Conservation (phyloP, 306 rosid species). For the Glycine tomentella region DNA sequence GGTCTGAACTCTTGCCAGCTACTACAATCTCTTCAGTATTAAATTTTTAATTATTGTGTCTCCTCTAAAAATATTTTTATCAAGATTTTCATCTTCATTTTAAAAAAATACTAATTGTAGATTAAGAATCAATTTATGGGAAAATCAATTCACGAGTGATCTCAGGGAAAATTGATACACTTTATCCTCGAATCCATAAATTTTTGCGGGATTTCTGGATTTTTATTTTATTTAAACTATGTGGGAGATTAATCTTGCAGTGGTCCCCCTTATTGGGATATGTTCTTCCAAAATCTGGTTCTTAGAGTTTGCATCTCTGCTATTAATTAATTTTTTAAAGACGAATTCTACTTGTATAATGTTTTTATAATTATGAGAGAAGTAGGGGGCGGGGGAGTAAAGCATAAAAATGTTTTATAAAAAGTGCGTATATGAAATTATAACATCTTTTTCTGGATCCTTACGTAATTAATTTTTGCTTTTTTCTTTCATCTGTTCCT, state of each 20-base stretch:
- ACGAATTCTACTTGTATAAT: background rate
- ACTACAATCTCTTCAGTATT: background rate
- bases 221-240: conserved; percentile 24
- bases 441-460: background rate
- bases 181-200: conserved; percentile 36
- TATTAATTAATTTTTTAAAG: background rate
- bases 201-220: conserved; percentile 58
- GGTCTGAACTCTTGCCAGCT: background rate
- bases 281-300: conserved; percentile 38
- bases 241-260: conserved; percentile 21
- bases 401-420: background rate
- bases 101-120: background rate
- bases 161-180: background rate
- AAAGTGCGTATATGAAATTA: background rate
- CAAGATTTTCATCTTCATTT: background rate
- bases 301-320: conserved; percentile 35
- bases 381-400: background rate
- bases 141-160: background rate
- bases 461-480: conserved; percentile 25
- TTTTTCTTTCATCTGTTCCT: conserved; percentile 12
- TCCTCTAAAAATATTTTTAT: background rate
- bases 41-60: background rate
- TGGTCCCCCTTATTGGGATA: conserved; percentile 45
- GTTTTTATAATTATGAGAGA: background rate
- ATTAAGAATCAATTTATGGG: background rate